Base-by-base conservation (phyloP, 2,329 filamentous ascomycete genomes). In the Sclerotinia subarctica region DNA sequence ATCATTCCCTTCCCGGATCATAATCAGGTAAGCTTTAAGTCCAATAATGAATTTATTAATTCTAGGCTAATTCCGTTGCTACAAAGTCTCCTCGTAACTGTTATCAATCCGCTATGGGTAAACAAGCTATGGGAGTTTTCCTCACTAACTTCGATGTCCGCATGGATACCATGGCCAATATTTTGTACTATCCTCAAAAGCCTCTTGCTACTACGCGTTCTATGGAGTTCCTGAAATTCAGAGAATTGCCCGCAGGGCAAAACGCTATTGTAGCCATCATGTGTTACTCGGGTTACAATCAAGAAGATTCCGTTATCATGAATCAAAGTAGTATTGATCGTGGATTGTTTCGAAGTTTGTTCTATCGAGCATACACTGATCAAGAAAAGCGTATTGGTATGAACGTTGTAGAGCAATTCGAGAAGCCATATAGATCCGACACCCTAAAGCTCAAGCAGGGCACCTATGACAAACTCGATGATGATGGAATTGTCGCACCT, bases 231-330 rank as follows among this genome's bases (percentile, higher is more conserved):
- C 84, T 99, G 75, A 97, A 97, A 77, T 99, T 99, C 89, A 88
- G 95, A 81, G 95, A 99, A 80, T 83, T 99, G 69, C 95, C 95
- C 24, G 95, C 95, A 21, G 95, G 95, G 3, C 95, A 99, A 79
- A 99, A 99, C 76, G 95, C 95, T 26, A 99, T 99, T 75, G 95
- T 99, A 17, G 96, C 95, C 52, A 99, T 99, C 80, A 89, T 93
- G 69, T 96, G 92, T 79, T 99, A 99, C 81, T 97, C 94, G 66
- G 95, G 95, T 69, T 99, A 99, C 84, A 99, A 99, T 80, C 96
- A 99, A 79, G 95, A 99, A 93, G 95, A 99, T 88, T 99, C 95
- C 73, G 94, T 99, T 73, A 97, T 99, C 76, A 98, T 99, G 95
- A 99, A 99, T 80, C 95, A 99, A 82, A 97, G 93, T 82, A 97